Evolutionary conservation across 108 stramenopile species (phyloP).

Genomic region (Phaeodactylum tricornutum): DNA sequence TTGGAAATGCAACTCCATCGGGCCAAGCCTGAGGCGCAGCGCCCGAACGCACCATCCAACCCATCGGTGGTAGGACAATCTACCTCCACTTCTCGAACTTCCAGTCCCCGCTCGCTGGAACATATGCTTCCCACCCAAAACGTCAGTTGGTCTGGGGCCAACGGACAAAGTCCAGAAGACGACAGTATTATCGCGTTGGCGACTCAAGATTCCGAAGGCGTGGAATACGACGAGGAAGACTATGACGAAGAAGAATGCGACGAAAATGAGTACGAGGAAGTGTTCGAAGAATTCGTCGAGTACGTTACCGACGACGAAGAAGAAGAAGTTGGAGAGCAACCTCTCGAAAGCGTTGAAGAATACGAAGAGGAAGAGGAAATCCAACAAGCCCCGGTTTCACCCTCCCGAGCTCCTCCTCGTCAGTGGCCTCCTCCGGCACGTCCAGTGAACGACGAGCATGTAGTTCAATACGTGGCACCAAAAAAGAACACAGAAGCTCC

Average conservation of each 20-base stretch:
- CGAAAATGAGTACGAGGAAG: constrained; percentile 6
- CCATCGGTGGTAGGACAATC: no score
- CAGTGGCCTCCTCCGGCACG: not conserved
- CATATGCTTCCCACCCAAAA: no score
- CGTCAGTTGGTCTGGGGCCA: no score
- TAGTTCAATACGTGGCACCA: not conserved
- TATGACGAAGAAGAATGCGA: constrained; percentile 4
- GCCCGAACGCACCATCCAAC: no score
- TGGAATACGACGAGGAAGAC: constrained; percentile 1
- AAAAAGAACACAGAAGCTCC: not conserved
- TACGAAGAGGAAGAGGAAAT: constrained; percentile 2
- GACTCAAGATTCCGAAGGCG: no score
- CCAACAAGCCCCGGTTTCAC: not conserved
- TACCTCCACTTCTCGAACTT: no score
- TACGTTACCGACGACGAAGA: constrained; percentile 3
- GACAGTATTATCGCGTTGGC: no score
- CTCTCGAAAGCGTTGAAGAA: constrained; percentile 4
- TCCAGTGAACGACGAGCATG: not conserved
- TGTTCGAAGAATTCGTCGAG: constrained; percentile 1
- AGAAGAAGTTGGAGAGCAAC: not conserved
- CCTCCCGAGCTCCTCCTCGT: not conserved
- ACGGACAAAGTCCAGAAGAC: no score
- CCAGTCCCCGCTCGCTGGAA: no score
- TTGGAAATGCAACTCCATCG: no score
- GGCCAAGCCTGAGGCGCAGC: no score